These are phyloP conservation scores for Lentithecium fluviatile DNA, from an alignment of 495 filamentous ascomycete genomes.

Conservation along the genomic window DNA sequence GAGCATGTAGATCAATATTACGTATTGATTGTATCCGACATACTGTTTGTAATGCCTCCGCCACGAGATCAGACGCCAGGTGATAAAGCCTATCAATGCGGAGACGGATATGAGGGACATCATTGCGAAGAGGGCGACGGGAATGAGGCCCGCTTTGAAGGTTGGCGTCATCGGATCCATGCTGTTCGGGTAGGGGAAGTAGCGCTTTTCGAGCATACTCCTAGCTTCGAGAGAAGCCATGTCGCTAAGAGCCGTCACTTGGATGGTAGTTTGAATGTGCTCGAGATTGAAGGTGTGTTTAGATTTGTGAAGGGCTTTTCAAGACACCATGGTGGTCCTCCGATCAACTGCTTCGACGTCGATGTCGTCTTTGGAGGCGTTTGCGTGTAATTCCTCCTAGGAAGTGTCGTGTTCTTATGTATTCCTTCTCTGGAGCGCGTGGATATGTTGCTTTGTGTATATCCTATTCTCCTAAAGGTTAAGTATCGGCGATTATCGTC, in stretches of 20 bases:
- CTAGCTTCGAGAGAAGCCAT: conserved; percentile 16
- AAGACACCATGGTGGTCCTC: too few species aligned
- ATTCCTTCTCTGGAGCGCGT: too few species aligned
- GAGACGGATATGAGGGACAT: conserved; percentile 39
- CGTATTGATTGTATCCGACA: conserved; percentile 65
- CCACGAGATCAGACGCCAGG: conserved; percentile 41
- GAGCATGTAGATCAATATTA: conserved; percentile 71
- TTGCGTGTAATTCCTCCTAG: too few species aligned
- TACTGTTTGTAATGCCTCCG: conserved; percentile 39
- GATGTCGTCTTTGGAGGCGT: too few species aligned
- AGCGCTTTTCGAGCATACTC: conserved; percentile 25
- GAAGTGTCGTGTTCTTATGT: too few species aligned
- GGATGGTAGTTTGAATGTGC: too few species aligned
- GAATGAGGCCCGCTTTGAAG: conserved; percentile 36
- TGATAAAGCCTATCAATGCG: conserved; percentile 38
- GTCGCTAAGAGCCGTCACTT: not conserved
- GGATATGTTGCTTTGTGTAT: too few species aligned
- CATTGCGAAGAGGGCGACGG: conserved; percentile 35
- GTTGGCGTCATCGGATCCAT: conserved; percentile 32
- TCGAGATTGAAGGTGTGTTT: too few species aligned
- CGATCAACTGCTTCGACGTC: too few species aligned
- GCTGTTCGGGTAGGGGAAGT: conserved; percentile 41
- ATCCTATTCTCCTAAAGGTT: too few species aligned
- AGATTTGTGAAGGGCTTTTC: too few species aligned
- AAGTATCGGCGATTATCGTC: too few species aligned